These are phyloP conservation scores for Trichosporon sp. DNA, from an alignment of 1,284 basidiomycete species.

Conservation along the genomic window DNA sequence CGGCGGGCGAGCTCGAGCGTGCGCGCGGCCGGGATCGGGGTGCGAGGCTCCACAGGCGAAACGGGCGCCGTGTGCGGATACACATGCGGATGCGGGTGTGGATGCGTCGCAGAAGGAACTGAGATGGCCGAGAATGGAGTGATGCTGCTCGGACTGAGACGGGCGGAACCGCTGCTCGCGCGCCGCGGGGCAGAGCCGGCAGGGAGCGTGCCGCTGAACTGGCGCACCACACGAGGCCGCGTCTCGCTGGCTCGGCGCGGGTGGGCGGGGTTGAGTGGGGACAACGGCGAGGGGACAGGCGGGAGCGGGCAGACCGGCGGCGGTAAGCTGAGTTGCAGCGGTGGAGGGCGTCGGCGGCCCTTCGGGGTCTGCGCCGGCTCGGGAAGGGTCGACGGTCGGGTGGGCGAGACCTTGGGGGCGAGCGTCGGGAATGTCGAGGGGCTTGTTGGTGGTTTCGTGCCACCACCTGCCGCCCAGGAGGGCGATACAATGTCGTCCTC, in stretches of 20 bases:
- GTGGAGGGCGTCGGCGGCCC: constrained; percentile 4
- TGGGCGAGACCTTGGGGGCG: neutral
- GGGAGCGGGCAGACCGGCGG: constrained; percentile 11
- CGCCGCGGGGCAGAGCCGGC: neutral
- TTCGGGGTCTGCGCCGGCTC: neutral
- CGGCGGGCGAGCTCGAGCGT: constrained; percentile 14
- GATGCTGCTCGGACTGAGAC: neutral
- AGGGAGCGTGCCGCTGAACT: constrained; percentile 12
- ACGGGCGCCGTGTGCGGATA: neutral
- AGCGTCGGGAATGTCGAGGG: neutral
- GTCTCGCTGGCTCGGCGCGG: constrained; percentile 6
- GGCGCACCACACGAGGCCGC: neutral
- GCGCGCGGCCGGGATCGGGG: neutral
- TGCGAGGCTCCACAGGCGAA: neutral
- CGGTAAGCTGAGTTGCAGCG: neutral
- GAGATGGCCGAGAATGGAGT: too few species aligned
- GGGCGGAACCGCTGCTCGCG: neutral
- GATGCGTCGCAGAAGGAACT: too few species aligned
- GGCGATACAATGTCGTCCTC: constrained; percentile 13
- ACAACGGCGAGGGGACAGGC: neutral
- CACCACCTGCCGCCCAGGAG: neutral
- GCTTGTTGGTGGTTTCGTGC: neutral
- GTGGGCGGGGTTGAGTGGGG: neutral
- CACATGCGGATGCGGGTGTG: too few species aligned
- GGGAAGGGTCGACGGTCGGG: neutral